phyloP scores from a whole-genome alignment of 805 yeast species.

The Citeromyces matritensis region DNA sequence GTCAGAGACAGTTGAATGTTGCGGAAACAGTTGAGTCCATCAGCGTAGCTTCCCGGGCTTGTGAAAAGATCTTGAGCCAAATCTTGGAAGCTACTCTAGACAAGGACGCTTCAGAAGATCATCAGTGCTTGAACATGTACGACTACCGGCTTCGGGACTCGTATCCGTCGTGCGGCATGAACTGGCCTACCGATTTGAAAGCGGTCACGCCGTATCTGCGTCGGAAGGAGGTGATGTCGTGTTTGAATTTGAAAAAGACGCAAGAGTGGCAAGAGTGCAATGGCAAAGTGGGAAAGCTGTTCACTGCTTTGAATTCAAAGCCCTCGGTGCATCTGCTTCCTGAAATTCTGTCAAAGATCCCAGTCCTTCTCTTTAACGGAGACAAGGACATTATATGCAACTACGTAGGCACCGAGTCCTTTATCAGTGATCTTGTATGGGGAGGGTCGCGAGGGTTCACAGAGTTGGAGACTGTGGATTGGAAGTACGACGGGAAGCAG shows the following conservation, averaged over 20 bases:
- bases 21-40: constrained; percentile 9
- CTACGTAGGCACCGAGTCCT: constrained; percentile 52
- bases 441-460: constrained; percentile 40
- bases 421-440: constrained; percentile 53
- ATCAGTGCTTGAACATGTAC: constrained; percentile 70
- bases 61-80: constrained; percentile 24
- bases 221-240: constrained; percentile 23
- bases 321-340: constrained; percentile 65
- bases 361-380: constrained; percentile 71
- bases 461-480: constrained; percentile 14
- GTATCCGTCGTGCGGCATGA: constrained; percentile 79
- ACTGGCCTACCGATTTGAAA: constrained; percentile 69
- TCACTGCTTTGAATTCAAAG: constrained; percentile 33
- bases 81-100: constrained; percentile 19
- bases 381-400: constrained; percentile 85
- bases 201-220: constrained; percentile 35
- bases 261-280: constrained; percentile 70
- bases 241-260: constrained; percentile 29
- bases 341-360: constrained; percentile 35
- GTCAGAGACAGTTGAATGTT: constrained; percentile 37
- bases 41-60: constrained; percentile 7
- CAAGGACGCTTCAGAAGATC: constrained; percentile 11
- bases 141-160: constrained; percentile 59
- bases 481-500: constrained; percentile 25
- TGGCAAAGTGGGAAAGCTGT: constrained; percentile 31